phyloP scores from a whole-genome alignment of 1,139 yeast genomes.

The Sugiyamaella pinicola region DNA sequence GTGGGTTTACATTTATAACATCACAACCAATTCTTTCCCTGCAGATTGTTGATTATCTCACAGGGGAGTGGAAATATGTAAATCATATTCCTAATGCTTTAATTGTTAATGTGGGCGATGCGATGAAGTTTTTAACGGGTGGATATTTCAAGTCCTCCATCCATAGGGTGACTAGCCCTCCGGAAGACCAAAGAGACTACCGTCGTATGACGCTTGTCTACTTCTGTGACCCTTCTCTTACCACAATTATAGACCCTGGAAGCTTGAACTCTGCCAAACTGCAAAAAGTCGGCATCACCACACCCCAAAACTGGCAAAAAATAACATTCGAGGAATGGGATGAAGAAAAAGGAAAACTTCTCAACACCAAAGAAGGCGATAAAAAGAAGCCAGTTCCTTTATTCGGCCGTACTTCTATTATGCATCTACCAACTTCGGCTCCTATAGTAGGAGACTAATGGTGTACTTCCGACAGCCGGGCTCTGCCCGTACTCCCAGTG shows the following conservation, averaged over 20 bases:
- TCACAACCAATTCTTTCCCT: conserved; percentile 52
- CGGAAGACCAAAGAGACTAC: conserved; percentile 46
- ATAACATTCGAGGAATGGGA: conserved; percentile 48
- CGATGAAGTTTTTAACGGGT: conserved; percentile 52
- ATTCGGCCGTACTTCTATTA: conserved; percentile 41
- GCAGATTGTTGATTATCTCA: conserved; percentile 51
- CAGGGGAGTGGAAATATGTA: conserved; percentile 54
- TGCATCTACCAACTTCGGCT: conserved; percentile 7
- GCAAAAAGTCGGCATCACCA: conserved; percentile 30
- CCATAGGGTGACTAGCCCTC: conserved; percentile 53
- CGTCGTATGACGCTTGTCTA: conserved; percentile 51
- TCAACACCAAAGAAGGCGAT: conserved; percentile 42
- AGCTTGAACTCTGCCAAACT: conserved; percentile 46
- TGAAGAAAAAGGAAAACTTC: conserved; percentile 47
- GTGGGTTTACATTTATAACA: conserved; percentile 52
- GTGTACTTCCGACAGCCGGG: too few species aligned
- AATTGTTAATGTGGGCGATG: conserved; percentile 54
- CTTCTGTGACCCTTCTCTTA: conserved; percentile 46
- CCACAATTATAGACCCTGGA: conserved; percentile 47
- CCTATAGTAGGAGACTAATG: background rate
- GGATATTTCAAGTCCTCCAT: conserved; percentile 53
- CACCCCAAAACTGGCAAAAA: conserved; percentile 47
- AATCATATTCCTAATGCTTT: conserved; percentile 50
- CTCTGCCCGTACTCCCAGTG: conserved; percentile 3
- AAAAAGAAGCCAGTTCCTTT: conserved; percentile 46